Evolutionary conservation across 176 grass and related monocot species (phyloP), one percentile per base, ranked within the genome.

Genomic region (Aechmea fasciata): DNA sequence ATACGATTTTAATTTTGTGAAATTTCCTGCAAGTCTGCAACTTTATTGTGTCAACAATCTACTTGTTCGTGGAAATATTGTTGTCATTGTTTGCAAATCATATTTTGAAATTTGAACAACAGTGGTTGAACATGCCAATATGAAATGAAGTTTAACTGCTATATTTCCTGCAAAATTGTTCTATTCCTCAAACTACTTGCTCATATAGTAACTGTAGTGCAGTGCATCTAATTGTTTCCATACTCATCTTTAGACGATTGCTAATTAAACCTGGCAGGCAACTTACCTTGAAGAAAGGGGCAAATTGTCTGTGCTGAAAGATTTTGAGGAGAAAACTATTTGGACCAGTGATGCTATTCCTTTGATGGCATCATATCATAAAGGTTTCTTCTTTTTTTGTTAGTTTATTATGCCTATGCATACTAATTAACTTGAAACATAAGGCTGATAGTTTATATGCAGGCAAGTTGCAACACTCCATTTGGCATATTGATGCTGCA

Each of bases 301-400:
- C 48, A 89, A 79, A 54, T 62, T 92, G 57, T 69, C 50, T 81
- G 65, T 81, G 71, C 85, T 96, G 88, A 92, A 87, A 89, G 93
- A 96, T 87, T 96, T 87, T 87, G 93, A 96, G 70, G 93, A 96
- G 78, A 87, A 84, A 69, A 76, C 74, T 50, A 89, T 96, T 49
- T 96, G 93, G 93, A 89, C 85, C 50, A 96, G 86, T 64, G 86
- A 92, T 87, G 65, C 71, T 20, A 69, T 96, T 82, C 93, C 93
- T 83, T 71, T 96, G 79, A 85, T 92, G 83, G 88, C 86, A 78
- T 96, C 93, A 67, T 96, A 89, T 62, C 79, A 96, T 80, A 96
- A 89, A 92, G 84, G 92, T 96, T 67, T 10, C 33, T 65, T 28
- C 80, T 55, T 48, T 65, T 13, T 80, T 41, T 41, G 25, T 65